These are phyloP conservation scores for Pseudohyphozyma bogoriensis DNA, from an alignment of 768 basidiomycete genomes.

Conservation along the genomic window DNA sequence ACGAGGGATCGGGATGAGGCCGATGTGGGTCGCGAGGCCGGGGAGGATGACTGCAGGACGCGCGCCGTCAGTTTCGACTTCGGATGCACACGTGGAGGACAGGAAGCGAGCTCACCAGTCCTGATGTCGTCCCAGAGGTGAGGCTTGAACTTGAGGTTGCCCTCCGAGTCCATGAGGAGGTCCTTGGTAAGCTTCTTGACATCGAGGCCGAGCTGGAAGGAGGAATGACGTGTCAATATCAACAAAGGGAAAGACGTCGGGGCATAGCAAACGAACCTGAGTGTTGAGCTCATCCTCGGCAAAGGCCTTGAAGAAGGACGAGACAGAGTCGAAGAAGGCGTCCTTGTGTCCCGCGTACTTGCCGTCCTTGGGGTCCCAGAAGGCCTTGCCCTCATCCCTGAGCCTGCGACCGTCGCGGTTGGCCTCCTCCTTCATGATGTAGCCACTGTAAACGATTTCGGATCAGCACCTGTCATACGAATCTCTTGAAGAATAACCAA, in stretches of 20 bases:
- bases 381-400: conserved; percentile 59
- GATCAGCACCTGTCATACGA: conserved; percentile 40
- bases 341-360: conserved; percentile 73
- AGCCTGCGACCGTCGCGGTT: conserved; percentile 55
- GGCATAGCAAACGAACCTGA: conserved; percentile 39
- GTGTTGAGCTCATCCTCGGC: conserved; percentile 74
- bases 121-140: conserved; percentile 49
- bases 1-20: conserved; percentile 73
- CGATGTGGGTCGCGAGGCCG: conserved; percentile 60
- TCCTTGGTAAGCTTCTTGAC: conserved; percentile 56
- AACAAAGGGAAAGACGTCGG: conserved; percentile 45
- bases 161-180: conserved; percentile 70
- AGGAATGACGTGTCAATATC: conserved; percentile 64
- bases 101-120: too few species aligned
- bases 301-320: conserved; percentile 74
- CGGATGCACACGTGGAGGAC: too few species aligned
- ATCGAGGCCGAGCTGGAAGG: conserved; percentile 57
- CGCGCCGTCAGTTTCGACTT: too few species aligned
- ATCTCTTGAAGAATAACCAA: too few species aligned
- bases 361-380: conserved; percentile 52
- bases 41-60: conserved; percentile 76
- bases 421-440: conserved; percentile 68
- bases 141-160: conserved; percentile 76
- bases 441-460: too few species aligned
- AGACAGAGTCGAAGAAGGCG: conserved; percentile 57